These are phyloP conservation scores for Prunus campanulata DNA, from an alignment of 306 rosid species.

Conservation along the genomic window DNA sequence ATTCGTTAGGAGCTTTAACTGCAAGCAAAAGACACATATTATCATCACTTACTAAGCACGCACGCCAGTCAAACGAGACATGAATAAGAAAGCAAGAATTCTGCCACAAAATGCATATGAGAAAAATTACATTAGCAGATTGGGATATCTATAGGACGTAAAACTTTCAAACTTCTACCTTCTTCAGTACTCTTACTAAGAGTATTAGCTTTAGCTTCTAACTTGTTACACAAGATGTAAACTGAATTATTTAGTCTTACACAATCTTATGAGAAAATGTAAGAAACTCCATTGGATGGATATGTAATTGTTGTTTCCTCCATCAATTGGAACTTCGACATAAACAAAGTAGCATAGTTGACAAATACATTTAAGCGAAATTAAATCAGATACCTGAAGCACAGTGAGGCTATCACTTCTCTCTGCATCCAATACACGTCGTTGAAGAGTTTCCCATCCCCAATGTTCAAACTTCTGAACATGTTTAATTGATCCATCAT, in stretches of 20 bases:
- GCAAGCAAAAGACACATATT: conserved; percentile 32
- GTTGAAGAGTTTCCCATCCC: conserved; percentile 88
- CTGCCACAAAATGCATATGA: not conserved
- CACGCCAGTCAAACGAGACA: not conserved
- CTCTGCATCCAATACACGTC: conserved; percentile 79
- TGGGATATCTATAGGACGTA: not conserved
- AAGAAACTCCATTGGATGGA: not conserved
- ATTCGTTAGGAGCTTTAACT: conserved; percentile 75
- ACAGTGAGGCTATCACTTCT: conserved; percentile 63
- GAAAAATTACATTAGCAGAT: not conserved
- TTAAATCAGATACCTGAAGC: conserved; percentile 62
- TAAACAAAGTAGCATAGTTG: not conserved
- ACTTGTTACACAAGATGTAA: not conserved
- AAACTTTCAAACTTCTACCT: not conserved
- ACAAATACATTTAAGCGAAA: not conserved
- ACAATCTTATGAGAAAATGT: not conserved
- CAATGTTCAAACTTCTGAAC: conserved; percentile 86
- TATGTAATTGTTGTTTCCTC: not conserved
- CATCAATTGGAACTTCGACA: not conserved
- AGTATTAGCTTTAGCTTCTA: not conserved
- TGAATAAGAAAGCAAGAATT: not conserved
- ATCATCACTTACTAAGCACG: not conserved
- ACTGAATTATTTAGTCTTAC: not conserved
- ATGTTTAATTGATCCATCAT: conserved; percentile 93
- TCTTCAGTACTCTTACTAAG: not conserved